These are phyloP conservation scores for Ambrosiella beaveri DNA, from an alignment of 2,329 filamentous ascomycete genomes.

Conservation along the genomic window DNA sequence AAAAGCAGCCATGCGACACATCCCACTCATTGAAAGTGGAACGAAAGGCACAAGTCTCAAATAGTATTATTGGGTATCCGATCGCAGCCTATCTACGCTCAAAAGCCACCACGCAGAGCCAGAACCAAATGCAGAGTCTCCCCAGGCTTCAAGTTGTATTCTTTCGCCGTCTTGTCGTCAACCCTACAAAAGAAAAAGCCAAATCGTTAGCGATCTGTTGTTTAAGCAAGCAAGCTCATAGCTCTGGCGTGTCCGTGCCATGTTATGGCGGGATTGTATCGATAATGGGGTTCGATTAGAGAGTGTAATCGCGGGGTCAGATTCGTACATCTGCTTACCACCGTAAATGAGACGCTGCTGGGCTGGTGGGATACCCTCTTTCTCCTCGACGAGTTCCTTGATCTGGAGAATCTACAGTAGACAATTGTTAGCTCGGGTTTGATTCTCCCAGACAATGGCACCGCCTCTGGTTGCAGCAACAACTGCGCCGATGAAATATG, in stretches of 20 bases:
- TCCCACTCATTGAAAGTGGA: no score
- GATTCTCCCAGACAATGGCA: no score
- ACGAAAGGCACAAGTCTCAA: no score
- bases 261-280: background rate
- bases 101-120: conserved; percentile 65
- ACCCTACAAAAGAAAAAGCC: conserved; percentile 38
- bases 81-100: background rate
- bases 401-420: conserved; percentile 63
- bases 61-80: background rate
- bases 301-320: conserved; percentile 8
- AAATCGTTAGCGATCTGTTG: background rate
- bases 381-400: conserved; percentile 98
- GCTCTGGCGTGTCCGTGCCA: no score
- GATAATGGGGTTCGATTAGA: background rate
- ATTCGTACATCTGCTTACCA: conserved; percentile 86
- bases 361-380: conserved; percentile 92
- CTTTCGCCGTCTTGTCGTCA: conserved; percentile 82
- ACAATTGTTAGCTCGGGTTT: background rate
- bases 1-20: no score
- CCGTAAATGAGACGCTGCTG: conserved; percentile 94
- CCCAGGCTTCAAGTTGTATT: conserved; percentile 82
- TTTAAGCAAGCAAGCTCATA: no score
- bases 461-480: no score
- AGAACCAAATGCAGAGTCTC: conserved; percentile 91
- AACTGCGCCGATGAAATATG: no score